Evolutionary conservation across 164 flowering plant genomes (phyloP), one percentile per base, ranked within the genome.

Genomic region (Stephania japonica): DNA sequence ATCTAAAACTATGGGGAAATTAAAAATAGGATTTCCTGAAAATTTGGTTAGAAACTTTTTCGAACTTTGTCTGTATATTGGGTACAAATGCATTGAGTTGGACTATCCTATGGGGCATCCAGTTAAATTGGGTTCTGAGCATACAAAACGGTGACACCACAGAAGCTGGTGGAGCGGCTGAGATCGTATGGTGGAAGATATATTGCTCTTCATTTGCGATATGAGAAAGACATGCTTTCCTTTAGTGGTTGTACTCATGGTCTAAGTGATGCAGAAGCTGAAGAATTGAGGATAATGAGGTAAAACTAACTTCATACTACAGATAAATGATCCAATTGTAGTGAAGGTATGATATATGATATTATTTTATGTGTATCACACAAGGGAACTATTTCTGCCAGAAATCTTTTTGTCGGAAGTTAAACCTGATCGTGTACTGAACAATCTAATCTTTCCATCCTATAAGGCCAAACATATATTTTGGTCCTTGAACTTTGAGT

Each of bases 111-210:
- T 83, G 91, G 89, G 88, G 84, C 82, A 86, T 85, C 84, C 82
- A 86, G 85, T 83, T 87, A 89, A 85, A 82, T 78, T 89, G 86
- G 86, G 89, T 85, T 86, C 93, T 92, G 91, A 88, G 89, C 77
- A 83, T 87, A 79, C 88, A 85, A 89, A 91, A 87, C 84, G 80
- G 79, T 91, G 88, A 85, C 87, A 87, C 85, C 86, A 86, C 99
- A 95, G 98, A 95, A 84, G 90, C 93, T 95, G 80, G 93, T 93
- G 85, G 92, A 91, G 84, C 94, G 94, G 76, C 85, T 95, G 76
- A 84, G 89, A 81, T 86, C 88, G 75, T 86, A 82, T 14, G 90
- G 87, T 42, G 85, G 81, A 63, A 83, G 81, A 78, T 95, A 89
- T 74, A 90, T 95, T 69, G 93, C 99, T 53, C 96, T 95, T 80